Evolutionary conservation across 2,329 filamentous ascomycete species (phyloP).

Genomic region (Diaporthe destruens): DNA sequence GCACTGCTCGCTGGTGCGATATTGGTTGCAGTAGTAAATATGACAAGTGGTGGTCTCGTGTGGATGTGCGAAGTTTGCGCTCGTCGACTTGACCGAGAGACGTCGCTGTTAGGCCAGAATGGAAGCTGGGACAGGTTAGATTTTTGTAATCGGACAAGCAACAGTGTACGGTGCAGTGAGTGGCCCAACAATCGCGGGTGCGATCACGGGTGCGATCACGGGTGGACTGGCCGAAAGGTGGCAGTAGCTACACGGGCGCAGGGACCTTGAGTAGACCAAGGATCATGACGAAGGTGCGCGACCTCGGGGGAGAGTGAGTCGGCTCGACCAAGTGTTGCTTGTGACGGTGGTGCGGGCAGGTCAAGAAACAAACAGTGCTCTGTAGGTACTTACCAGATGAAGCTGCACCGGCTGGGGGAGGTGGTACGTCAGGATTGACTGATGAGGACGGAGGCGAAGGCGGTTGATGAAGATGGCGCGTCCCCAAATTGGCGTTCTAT

Average conservation of each 20-base stretch:
- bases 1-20: constrained; percentile 25
- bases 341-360: constrained; percentile 11
- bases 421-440: constrained; percentile 22
- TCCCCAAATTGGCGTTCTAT: constrained; percentile 21
- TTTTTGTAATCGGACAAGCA: not conserved
- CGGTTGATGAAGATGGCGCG: constrained; percentile 20
- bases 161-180: not conserved
- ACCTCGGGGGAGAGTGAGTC: not conserved
- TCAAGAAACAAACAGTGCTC: not conserved
- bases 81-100: not conserved
- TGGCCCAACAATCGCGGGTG: not conserved
- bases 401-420: constrained; percentile 17
- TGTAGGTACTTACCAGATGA: not conserved
- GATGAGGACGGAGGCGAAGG: constrained; percentile 10
- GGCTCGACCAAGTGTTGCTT: not conserved
- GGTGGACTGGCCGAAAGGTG: constrained; percentile 12
- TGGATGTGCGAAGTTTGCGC: constrained; percentile 1
- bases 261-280: constrained; percentile 17
- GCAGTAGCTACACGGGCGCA: constrained; percentile 22
- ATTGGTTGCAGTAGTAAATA: constrained; percentile 13
- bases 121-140: constrained; percentile 30
- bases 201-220: not conserved
- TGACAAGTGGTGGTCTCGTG: constrained; percentile 20
- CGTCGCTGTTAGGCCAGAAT: not conserved
- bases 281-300: constrained; percentile 19